Conservation (phyloP, 2,329 filamentous ascomycete species). For the Phyllosticta capitalensis region DNA sequence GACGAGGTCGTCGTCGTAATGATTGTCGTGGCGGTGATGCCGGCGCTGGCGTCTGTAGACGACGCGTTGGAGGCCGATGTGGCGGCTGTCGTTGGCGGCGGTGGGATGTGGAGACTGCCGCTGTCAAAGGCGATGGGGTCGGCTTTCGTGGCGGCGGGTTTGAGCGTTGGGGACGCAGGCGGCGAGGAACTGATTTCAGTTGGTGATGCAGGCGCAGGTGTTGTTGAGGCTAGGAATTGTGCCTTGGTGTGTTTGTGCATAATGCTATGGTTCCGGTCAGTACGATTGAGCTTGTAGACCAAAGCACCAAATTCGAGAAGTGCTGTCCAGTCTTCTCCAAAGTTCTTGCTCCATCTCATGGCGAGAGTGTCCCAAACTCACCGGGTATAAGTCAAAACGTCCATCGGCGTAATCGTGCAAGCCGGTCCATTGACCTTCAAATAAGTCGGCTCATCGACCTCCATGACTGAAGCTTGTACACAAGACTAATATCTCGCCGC, state of each 20-base stretch:
- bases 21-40: background rate
- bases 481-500: background rate
- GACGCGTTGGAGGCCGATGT: background rate
- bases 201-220: background rate
- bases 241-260: constrained; percentile 9
- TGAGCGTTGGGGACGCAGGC: background rate
- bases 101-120: background rate
- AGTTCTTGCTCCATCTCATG: background rate
- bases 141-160: background rate
- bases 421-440: background rate
- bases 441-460: background rate
- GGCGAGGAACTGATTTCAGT: background rate
- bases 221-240: constrained; percentile 3
- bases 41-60: background rate
- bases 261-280: background rate
- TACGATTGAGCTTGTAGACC: background rate
- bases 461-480: background rate
- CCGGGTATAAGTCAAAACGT: background rate
- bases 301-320: background rate
- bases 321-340: background rate
- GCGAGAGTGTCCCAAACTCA: background rate
- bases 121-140: background rate
- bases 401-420: background rate
- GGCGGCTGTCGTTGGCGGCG: background rate
- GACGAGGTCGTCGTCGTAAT: background rate